Percentiles rank a stretch among this genome's conserved stretches.
Conservation (phyloP, 495 filamentous ascomycete genomes). For the Penicillium longicatenatum region DNA sequence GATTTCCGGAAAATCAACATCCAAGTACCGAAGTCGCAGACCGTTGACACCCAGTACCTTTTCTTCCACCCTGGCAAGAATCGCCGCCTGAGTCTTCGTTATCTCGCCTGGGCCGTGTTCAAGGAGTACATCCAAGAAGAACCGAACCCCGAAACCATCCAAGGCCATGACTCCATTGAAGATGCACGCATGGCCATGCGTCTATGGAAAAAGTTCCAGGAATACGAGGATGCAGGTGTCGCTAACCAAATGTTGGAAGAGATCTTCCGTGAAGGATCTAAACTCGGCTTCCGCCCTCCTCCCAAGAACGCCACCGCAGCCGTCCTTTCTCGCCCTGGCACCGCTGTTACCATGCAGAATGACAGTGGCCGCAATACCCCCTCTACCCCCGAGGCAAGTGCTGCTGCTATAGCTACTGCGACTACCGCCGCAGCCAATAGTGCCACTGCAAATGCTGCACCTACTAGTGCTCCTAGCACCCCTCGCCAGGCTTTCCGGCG, state of each 20-base stretch:
- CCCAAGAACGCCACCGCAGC: constrained; percentile 36
- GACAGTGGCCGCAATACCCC: constrained; percentile 49
- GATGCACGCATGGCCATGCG: constrained; percentile 88
- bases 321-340: constrained; percentile 48
- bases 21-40: constrained; percentile 85
- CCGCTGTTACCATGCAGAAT: constrained; percentile 47
- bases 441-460: constrained; percentile 8
- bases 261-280: constrained; percentile 74
- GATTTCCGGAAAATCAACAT: constrained; percentile 99
- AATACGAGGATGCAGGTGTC: constrained; percentile 83
- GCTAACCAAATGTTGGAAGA: constrained; percentile 73
- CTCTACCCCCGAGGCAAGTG: constrained; percentile 35
- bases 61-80: constrained; percentile 68
- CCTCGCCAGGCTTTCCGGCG: constrained; percentile 49
- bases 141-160: constrained; percentile 46
- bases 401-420: constrained; percentile 15
- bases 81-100: constrained; percentile 82
- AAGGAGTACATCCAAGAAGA: constrained; percentile 89
- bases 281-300: constrained; percentile 74
- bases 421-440: constrained; percentile 6
- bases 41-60: constrained; percentile 88
- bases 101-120: constrained; percentile 84
- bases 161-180: constrained; percentile 85
- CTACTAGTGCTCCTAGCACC: constrained; percentile 44
- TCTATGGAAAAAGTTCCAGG: constrained; percentile 86